A percentile compares a stretch with the other conserved stretches of the same genome.
These are phyloP conservation scores for Prunus salicina DNA, from an alignment of 306 rosid species.

Conservation along the genomic window DNA sequence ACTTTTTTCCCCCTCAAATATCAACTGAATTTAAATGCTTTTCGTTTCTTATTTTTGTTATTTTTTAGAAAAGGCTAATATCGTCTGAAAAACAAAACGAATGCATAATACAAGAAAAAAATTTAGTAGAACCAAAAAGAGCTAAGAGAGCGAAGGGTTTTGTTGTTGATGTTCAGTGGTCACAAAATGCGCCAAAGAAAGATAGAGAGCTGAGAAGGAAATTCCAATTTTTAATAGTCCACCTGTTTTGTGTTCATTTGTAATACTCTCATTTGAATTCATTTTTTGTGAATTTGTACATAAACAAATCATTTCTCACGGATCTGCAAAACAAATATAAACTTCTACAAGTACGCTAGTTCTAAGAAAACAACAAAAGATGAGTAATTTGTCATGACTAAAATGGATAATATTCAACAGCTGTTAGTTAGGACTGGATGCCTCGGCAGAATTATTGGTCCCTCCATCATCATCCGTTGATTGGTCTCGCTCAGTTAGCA, in stretches of 20 bases:
- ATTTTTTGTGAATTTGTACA: slow-evolving; percentile 5
- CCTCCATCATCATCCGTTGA: slow-evolving; percentile 18
- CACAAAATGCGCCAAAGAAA: no score
- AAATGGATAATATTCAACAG: neutral
- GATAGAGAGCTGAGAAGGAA: neutral
- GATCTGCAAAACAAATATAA: neutral
- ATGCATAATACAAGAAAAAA: no score
- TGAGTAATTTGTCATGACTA: neutral
- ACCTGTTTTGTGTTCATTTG: neutral
- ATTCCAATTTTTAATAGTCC: neutral
- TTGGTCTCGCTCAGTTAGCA: slow-evolving; percentile 25
- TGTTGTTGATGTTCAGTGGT: no score
- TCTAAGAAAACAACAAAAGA: neutral
- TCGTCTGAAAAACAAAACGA: no score
- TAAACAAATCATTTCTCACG: neutral
- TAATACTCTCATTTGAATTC: neutral
- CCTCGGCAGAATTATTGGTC: neutral
- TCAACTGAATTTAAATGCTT: no score
- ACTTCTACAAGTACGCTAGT: neutral
- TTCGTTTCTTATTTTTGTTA: neutral
- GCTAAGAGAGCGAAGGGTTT: no score
- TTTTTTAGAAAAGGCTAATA: no score
- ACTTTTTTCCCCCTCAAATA: neutral
- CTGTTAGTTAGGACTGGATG: slow-evolving; percentile 18
- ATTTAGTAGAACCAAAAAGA: no score